Evolutionary conservation across 768 basidiomycete species (phyloP), one percentile per base, ranked within the genome.

Genomic region (Hygrophoropsis aurantiaca): DNA sequence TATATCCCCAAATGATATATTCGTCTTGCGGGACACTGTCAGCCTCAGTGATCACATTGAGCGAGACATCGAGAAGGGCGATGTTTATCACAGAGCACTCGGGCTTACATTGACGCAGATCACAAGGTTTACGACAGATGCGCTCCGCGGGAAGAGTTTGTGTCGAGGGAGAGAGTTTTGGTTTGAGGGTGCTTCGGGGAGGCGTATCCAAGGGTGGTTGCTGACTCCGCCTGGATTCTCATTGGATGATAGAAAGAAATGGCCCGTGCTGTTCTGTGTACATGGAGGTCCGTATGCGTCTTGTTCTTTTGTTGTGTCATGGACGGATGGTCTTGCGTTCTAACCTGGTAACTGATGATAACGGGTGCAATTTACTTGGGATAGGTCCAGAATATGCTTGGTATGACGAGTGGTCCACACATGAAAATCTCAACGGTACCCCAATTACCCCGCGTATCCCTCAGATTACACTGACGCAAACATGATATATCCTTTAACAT

Each of bases 371-470:
- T n/a, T n/a, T n/a, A 13, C 13, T 30, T 30, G 27, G 13, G 27
- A 6, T 68, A 72, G 84, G 85, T 15, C 87, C 88, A 5, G 85
- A 91, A 60, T 75, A 84, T 23, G 90, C 87, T 40, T 97, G 93
- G 94, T 82, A 84, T 53, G 94, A 97, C 59, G 75, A 82, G 37
- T 97, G 94, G 94, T 86, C 83, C 2, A 94, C 82, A 21, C 74
- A 91, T 43, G 95, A 94, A 94, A 97, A 97, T 67, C 89, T 85
- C 0, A 90, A 92, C 57, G 74, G 87, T 87, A 47, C 32, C 57
- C 20, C 27, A 4, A 48, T 47, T 48, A 40, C 42, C 27, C 27
- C 27, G n/a, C n/a, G n/a, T n/a, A n/a, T n/a, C n/a, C n/a, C n/a
- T n/a, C n/a, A n/a, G n/a, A n/a, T n/a, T n/a, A n/a, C n/a, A n/a